Conservation (phyloP, 257 asterid species). For the Coffea eugenioides region DNA sequence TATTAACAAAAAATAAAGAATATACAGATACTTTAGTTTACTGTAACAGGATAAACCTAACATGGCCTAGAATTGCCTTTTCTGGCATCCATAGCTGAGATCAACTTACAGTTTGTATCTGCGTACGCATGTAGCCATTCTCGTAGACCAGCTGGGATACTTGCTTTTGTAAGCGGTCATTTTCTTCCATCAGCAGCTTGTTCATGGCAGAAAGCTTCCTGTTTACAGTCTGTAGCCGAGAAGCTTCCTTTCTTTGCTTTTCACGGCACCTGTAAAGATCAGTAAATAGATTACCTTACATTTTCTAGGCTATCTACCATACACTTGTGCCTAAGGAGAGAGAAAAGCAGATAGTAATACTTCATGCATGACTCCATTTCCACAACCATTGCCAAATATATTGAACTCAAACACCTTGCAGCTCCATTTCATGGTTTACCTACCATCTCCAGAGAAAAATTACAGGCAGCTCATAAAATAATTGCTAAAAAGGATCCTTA, state of each 20-base stretch:
- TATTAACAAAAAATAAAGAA: not conserved
- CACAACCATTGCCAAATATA: not conserved
- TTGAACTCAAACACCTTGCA: not conserved
- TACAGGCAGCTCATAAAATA: not conserved
- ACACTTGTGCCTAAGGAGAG: not conserved
- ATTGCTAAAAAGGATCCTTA: not conserved
- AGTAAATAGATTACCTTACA: not conserved
- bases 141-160: conserved; percentile 87
- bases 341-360: not conserved
- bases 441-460: no score
- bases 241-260: conserved; percentile 86
- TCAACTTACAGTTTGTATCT: conserved; percentile 66
- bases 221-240: conserved; percentile 79
- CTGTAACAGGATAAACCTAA: not conserved
- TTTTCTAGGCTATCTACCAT: not conserved
- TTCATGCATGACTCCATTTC: not conserved
- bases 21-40: not conserved
- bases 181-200: conserved; percentile 93
- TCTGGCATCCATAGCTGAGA: not conserved
- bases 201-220: conserved; percentile 89
- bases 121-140: conserved; percentile 80
- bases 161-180: conserved; percentile 91
- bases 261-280: conserved; percentile 71
- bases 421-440: not conserved
- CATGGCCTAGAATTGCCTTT: not conserved